Evolutionary conservation across 176 grass and related monocot species (phyloP), one percentile per base, ranked within the genome.

Genomic region (Ensete glaucum): DNA sequence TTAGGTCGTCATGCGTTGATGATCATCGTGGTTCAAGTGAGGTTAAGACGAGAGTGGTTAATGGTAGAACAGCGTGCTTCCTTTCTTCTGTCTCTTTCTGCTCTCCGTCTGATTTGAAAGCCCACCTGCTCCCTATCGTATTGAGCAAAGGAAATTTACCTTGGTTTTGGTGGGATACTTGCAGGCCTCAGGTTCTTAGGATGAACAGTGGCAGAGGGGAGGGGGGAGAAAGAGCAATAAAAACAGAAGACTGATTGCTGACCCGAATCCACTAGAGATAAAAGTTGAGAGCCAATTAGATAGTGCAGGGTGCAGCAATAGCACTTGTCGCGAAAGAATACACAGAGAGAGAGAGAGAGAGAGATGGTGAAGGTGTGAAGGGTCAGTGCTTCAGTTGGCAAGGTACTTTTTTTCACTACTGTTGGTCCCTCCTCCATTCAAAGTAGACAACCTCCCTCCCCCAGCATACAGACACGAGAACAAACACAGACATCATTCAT

Each of bases 401-500:
- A 53, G 59, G 75, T 52, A 77, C 75, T 77, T 77, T 43, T 43
- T 43, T 77, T 51, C 59, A 27, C 21, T 52, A 52, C 58, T 52
- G 59, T 77, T 77, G 75, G 60, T 77, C 60, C 21, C 75, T 77
- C 52, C 75, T 52, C 75, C 53, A 53, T 77, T 77, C 60, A 77
- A 77, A 77, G 60, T 66, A 66, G 58, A 77, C 60, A 77, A 50
- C 50, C 12, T 53, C 27, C 16, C 24, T 59, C 67, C 15, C 17
- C 19, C 19, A 16, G 54, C 73, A 77, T 64, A 77, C 34, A 56
- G 24, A 27, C 23, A 54, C 51, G 17, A 12, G 54, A 23, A 52
- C 53, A 65, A 43, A 73, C 55, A 80, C 69, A 59, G 66, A 52
- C 50, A 73, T 73, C 78, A 65, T 73, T 71, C 58, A 80, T 25